A percentile compares a stretch with the other conserved stretches of the same genome.
Conservation (phyloP, 495 filamentous ascomycete genomes). For the Aspergillus carlsbadensis region DNA sequence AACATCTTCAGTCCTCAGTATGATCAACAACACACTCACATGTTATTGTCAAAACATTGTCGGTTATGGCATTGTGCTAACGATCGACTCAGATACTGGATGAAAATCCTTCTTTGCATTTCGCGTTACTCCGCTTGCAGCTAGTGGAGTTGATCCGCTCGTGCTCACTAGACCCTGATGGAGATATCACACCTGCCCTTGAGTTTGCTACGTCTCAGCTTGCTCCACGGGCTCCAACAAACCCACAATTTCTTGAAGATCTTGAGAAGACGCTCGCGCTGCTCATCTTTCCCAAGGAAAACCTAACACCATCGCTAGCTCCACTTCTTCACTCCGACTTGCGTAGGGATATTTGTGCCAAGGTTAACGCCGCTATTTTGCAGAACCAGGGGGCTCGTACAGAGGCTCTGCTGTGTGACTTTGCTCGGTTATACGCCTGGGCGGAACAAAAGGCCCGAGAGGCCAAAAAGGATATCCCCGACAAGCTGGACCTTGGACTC, state of each 20-base stretch:
- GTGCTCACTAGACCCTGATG: constrained; percentile 60
- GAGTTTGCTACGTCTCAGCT: constrained; percentile 85
- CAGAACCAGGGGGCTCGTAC: constrained; percentile 65
- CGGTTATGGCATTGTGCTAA: constrained; percentile 23
- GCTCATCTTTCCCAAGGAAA: constrained; percentile 78
- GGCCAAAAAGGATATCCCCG: constrained; percentile 72
- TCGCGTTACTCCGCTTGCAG: constrained; percentile 85
- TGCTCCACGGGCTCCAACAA: constrained; percentile 80
- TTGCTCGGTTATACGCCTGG: constrained; percentile 82
- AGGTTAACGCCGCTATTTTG: constrained; percentile 87
- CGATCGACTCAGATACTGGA: constrained; percentile 74
- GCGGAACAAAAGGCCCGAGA: constrained; percentile 75
- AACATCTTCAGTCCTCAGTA: constrained; percentile 94
- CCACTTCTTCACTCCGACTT: constrained; percentile 76
- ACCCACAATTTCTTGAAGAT: constrained; percentile 78
- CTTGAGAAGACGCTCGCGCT: constrained; percentile 92
- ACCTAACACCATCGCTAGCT: constrained; percentile 71
- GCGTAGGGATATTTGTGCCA: constrained; percentile 71
- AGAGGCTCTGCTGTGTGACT: constrained; percentile 75
- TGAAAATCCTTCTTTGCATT: constrained; percentile 78
- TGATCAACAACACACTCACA: constrained; percentile 59
- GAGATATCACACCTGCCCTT: constrained; percentile 78
- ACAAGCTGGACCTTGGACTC: constrained; percentile 70
- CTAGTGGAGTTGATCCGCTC: constrained; percentile 88
- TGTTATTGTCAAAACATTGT: constrained; percentile 9